Evolutionary conservation across 495 filamentous ascomycete genomes (phyloP).

Genomic region (Gamarada debralockiae): DNA sequence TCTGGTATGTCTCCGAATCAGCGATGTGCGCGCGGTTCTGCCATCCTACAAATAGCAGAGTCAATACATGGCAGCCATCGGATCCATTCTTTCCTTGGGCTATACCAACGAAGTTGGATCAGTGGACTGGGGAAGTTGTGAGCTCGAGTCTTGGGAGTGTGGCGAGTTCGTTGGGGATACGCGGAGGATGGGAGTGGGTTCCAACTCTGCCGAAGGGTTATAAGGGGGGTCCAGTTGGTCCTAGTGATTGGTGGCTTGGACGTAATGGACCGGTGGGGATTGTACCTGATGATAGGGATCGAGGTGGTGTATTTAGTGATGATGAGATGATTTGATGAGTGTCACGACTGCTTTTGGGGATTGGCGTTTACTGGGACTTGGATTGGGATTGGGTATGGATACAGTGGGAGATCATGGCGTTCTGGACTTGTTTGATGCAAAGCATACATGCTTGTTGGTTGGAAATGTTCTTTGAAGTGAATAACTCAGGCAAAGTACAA

Average conservation of each 20-base stretch:
- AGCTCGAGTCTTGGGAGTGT: background rate
- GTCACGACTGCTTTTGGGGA: background rate
- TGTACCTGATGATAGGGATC: background rate
- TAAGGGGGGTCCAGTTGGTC: background rate
- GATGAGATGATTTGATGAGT: slow-evolving; percentile 15
- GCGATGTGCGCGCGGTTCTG: slow-evolving; percentile 59
- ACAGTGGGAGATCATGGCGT: background rate
- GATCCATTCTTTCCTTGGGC: slow-evolving; percentile 50
- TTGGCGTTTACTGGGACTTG: background rate
- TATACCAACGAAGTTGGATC: slow-evolving; percentile 52
- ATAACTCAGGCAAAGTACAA: slow-evolving; percentile 7
- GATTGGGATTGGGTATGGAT: background rate
- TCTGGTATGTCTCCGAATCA: slow-evolving; percentile 58
- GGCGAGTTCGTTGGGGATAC: background rate
- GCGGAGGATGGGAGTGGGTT: background rate
- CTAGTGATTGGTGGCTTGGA: slow-evolving; percentile 16
- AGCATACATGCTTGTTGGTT: too few species aligned
- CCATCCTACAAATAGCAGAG: slow-evolving; percentile 43
- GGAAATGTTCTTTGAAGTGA: too few species aligned
- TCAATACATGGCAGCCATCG: slow-evolving; percentile 41
- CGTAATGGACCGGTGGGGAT: slow-evolving; percentile 7
- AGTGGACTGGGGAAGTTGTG: slow-evolving; percentile 35
- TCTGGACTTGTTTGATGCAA: too few species aligned
- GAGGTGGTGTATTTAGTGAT: slow-evolving; percentile 8
- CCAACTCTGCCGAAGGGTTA: background rate